Conservation (phyloP, 2,329 filamentous ascomycete genomes). For the Bipolaris victoriae region DNA sequence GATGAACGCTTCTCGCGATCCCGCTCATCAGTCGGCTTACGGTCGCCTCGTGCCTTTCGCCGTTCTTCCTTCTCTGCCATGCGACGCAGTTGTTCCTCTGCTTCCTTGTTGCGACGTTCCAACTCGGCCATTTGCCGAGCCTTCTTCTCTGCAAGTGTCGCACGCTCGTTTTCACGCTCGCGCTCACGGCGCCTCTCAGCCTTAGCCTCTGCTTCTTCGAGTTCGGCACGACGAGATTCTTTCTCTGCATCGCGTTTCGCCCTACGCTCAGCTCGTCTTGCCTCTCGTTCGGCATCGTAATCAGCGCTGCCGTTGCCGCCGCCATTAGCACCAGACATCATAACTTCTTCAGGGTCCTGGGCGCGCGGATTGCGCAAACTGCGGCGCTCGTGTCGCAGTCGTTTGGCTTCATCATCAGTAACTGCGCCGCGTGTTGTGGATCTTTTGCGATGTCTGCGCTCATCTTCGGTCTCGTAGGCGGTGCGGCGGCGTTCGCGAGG, state of each 20-base stretch:
- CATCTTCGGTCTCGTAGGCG: constrained; percentile 47
- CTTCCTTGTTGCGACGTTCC: constrained; percentile 47
- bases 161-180: constrained; percentile 44
- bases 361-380: constrained; percentile 38
- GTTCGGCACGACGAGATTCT: constrained; percentile 38
- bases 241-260: constrained; percentile 47
- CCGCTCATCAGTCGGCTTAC: constrained; percentile 39
- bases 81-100: constrained; percentile 48
- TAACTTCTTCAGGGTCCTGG: constrained; percentile 34
- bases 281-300: constrained; percentile 46
- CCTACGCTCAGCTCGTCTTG: constrained; percentile 45
- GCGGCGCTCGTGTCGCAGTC: constrained; percentile 46
- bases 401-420: constrained; percentile 48
- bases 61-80: constrained; percentile 50
- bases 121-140: constrained; percentile 46
- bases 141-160: constrained; percentile 46
- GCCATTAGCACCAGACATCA: constrained; percentile 34
- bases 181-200: constrained; percentile 48
- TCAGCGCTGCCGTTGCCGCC: constrained; percentile 40
- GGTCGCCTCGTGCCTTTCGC: constrained; percentile 40
- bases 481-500: constrained; percentile 41
- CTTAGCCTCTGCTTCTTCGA: constrained; percentile 46
- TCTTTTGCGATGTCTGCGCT: constrained; percentile 47
- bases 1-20: constrained; percentile 46
- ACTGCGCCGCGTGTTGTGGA: constrained; percentile 42